Evolutionary conservation across 1,284 basidiomycete species (phyloP).

Genomic region (Fomes fomentarius): DNA sequence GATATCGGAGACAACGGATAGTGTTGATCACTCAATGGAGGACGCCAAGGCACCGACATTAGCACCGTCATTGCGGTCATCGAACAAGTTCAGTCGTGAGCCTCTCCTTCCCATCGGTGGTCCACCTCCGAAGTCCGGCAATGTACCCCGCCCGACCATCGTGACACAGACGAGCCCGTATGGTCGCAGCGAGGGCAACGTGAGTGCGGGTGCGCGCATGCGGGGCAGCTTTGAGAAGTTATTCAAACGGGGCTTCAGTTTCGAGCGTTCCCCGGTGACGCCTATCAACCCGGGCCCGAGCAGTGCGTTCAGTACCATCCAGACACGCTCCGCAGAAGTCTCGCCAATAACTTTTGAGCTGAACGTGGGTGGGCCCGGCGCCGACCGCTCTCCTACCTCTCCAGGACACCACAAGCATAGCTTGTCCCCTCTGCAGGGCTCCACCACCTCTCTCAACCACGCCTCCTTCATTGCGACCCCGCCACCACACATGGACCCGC

Average conservation of each 20-base stretch:
- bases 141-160: constrained; percentile 30
- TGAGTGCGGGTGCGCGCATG: constrained; percentile 43
- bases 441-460: constrained; percentile 35
- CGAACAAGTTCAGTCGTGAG: constrained; percentile 65
- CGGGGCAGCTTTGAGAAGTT: constrained; percentile 58
- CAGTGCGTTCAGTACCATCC: constrained; percentile 19
- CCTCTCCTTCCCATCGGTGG: constrained; percentile 59
- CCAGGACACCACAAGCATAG: constrained; percentile 29
- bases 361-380: constrained; percentile 21
- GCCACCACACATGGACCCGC: constrained; percentile 29
- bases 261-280: constrained; percentile 44
- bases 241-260: constrained; percentile 56
- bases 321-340: constrained; percentile 26
- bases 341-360: constrained; percentile 34
- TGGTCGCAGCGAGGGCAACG: constrained; percentile 32
- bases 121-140: constrained; percentile 21
- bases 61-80: constrained; percentile 30
- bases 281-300: constrained; percentile 25
- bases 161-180: constrained; percentile 32
- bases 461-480: constrained; percentile 44
- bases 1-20: constrained; percentile 37
- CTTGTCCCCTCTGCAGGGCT: constrained; percentile 25
- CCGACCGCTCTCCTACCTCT: constrained; percentile 23
- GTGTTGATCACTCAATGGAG: constrained; percentile 33
- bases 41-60: constrained; percentile 29